Base-by-base conservation (phyloP, 1,284 basidiomycete genomes). In the Xerocomus tenax region DNA sequence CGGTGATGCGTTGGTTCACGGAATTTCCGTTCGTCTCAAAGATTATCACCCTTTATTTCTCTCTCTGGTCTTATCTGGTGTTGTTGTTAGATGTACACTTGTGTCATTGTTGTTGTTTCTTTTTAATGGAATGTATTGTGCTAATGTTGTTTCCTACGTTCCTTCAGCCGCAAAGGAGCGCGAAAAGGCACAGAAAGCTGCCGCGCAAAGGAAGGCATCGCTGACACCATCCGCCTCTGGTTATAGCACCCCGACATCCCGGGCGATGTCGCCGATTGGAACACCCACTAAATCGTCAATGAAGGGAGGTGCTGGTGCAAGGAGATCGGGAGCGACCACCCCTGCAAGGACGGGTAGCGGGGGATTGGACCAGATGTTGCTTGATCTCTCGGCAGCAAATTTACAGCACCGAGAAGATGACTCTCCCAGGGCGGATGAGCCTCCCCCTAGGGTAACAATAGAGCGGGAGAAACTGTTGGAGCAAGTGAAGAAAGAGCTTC, bases 381-480 rank as follows among this genome's bases (percentile, higher is more conserved):
- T 86, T 58, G 92, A 94, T 69, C 69, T 94, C 47, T 77, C 82
- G 23, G 87, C 76, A 5, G 69, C 92, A 54, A 88, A 89, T 65
- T 69, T 95, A 28, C 69, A 71, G 23, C 68, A 73, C 32, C 72
- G 74, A 40, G 75, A 73, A 36, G 67, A 74, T 21, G 66, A 72
- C 38, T 63, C 66, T 32, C 57, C 60, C 7, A 66, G 61, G 29
- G 64, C 63, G 13, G 73, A 77, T 40, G 87, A 87, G 54, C 74
- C 73, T 21, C 76, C 66, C 42, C 77, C 86, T 5, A 87, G 80
- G 60, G 71, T 87, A 55, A 77, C 73, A 21, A 76, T 91, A 60
- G 84, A 90, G 12, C 77, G 81, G 57, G 92, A 91, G 64, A 93
- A 88, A 64, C 70, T 98, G 45, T 66, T 98, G 13, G 87, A 89